Percentiles rank a stretch among this genome's conserved stretches.
Evolutionary conservation across 2,329 filamentous ascomycete genomes (phyloP).

Genomic region (Cladophialophora exuberans): DNA sequence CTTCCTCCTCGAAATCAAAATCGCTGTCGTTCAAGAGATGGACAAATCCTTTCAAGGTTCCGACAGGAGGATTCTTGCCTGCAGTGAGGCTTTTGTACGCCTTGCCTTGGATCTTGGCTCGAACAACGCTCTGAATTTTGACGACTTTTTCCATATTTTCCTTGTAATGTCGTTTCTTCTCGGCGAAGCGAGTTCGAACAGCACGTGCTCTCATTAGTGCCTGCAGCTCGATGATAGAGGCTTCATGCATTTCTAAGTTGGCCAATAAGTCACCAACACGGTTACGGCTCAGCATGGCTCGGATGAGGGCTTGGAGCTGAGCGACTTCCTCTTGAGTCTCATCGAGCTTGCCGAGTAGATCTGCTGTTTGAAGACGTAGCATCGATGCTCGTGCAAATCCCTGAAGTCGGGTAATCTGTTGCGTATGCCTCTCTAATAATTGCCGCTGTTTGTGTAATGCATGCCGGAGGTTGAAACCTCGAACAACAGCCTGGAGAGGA

Average conservation of each 20-base stretch:
- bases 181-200: slow-evolving; percentile 73
- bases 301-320: slow-evolving; percentile 72
- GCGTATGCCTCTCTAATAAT: slow-evolving; percentile 38
- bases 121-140: slow-evolving; percentile 96
- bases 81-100: slow-evolving; percentile 96
- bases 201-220: slow-evolving; percentile 72
- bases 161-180: slow-evolving; percentile 86
- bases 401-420: slow-evolving; percentile 42
- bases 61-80: slow-evolving; percentile 94
- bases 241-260: slow-evolving; percentile 81
- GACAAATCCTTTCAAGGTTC: slow-evolving; percentile 96
- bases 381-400: slow-evolving; percentile 46
- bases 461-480: slow-evolving; percentile 41
- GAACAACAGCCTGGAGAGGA: slow-evolving; percentile 63
- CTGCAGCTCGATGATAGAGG: slow-evolving; percentile 74
- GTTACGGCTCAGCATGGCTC: slow-evolving; percentile 77
- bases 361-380: slow-evolving; percentile 44
- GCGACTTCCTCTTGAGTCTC: slow-evolving; percentile 69
- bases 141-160: slow-evolving; percentile 99
- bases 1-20: slow-evolving; percentile 98
- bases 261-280: slow-evolving; percentile 73
- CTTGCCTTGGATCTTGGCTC: slow-evolving; percentile 92
- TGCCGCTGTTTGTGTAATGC: slow-evolving; percentile 38
- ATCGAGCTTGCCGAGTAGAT: slow-evolving; percentile 69
- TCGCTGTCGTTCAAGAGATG: slow-evolving; percentile 97